Conservation (phyloP, 192 early-diverging fungal genomes). For the Rhizophagus sp. region DNA sequence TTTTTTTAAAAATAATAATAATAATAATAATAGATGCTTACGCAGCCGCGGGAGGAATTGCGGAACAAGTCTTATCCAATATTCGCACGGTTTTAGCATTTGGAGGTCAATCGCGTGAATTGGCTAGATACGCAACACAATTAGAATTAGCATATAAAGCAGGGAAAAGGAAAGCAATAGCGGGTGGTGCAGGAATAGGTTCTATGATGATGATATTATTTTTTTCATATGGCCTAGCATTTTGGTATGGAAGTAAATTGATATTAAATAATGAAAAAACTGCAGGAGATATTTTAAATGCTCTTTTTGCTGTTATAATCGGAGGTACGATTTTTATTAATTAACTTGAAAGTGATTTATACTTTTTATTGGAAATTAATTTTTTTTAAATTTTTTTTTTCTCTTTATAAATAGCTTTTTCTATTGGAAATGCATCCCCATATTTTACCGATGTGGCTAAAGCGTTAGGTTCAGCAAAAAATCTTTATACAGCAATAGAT, state of each 20-base stretch:
- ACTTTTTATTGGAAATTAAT: too few relatives aligned
- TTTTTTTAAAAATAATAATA: constrained; percentile 26
- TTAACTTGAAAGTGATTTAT: neutral
- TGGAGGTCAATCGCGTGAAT: constrained; percentile 72
- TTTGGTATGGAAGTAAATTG: constrained; percentile 69
- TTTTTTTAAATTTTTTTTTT: neutral
- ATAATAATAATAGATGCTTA: constrained; percentile 56
- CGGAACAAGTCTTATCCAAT: constrained; percentile 76
- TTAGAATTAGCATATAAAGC: constrained; percentile 58
- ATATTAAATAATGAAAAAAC: constrained; percentile 45
- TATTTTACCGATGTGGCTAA: constrained; percentile 69
- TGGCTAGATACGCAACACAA: constrained; percentile 57
- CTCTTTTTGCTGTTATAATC: constrained; percentile 85
- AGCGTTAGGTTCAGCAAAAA: constrained; percentile 76
- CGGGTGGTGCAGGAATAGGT: constrained; percentile 64
- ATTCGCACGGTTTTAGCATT: constrained; percentile 89
- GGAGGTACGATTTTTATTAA: constrained; percentile 49
- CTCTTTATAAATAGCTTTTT: constrained; percentile 35
- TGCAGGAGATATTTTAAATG: constrained; percentile 66
- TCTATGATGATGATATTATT: constrained; percentile 73
- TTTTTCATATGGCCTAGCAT: constrained; percentile 73
- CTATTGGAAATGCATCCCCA: constrained; percentile 68
- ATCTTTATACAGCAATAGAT: constrained; percentile 77
- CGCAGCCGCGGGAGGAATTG: constrained; percentile 80
- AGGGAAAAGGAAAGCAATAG: constrained; percentile 63